Conservation (phyloP, 2,329 filamentous ascomycete species). For the Penicillium sp. region DNA sequence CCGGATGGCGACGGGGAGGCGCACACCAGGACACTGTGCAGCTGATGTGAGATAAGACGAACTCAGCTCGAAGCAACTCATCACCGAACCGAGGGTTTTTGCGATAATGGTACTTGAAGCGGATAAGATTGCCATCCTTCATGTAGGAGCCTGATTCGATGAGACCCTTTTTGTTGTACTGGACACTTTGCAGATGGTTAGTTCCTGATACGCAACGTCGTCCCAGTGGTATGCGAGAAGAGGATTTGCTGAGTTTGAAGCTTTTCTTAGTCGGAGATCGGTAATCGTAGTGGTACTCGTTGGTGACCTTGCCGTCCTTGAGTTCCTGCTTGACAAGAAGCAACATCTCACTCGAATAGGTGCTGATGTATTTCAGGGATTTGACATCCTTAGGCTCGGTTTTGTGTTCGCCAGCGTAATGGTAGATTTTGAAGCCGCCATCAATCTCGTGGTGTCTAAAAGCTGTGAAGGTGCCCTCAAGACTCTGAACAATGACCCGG, state of each 20-base stretch:
- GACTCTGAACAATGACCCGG: constrained; percentile 48
- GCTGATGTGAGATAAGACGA: constrained; percentile 54
- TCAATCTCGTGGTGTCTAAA: constrained; percentile 46
- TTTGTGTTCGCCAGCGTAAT: constrained; percentile 42
- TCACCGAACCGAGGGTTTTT: constrained; percentile 55
- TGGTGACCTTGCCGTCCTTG: constrained; percentile 43
- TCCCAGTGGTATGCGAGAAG: constrained; percentile 44
- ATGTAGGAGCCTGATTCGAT: constrained; percentile 55
- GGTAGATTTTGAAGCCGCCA: constrained; percentile 44
- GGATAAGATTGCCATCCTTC: constrained; percentile 52
- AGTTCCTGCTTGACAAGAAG: constrained; percentile 49
- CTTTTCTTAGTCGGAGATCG: constrained; percentile 26
- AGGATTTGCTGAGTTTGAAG: constrained; percentile 26
- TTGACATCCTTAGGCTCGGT: constrained; percentile 46
- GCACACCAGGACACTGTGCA: constrained; percentile 57
- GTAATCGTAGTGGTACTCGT: constrained; percentile 54
- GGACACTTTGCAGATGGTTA: constrained; percentile 48
- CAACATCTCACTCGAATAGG: constrained; percentile 49
- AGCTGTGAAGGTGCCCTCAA: constrained; percentile 51
- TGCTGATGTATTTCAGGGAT: constrained; percentile 47
- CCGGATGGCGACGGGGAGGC: constrained; percentile 50
- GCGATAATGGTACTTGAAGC: constrained; percentile 57
- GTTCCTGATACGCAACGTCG: constrained; percentile 50
- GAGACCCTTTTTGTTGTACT: constrained; percentile 55
- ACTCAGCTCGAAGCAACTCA: constrained; percentile 57